Conservation (phyloP, 192 early-diverging fungal species). For the Spizellomyces punctatus region DNA sequence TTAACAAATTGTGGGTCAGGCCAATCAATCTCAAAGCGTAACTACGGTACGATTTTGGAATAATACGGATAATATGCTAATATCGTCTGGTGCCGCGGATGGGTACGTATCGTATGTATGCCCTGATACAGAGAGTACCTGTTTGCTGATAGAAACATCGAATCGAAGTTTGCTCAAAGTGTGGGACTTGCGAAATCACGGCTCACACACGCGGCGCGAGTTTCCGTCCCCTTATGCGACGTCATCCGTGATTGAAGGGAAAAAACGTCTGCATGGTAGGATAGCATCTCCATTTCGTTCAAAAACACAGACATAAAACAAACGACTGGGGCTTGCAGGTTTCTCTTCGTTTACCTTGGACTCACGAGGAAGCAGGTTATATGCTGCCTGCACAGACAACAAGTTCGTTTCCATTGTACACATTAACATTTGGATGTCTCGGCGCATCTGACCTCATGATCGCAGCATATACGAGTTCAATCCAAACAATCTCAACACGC, state of each 20-base stretch:
- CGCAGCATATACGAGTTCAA: slow-evolving; percentile 73
- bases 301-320: not conserved
- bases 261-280: slow-evolving; percentile 11
- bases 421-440: slow-evolving; percentile 5
- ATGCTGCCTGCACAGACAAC: slow-evolving; percentile 73
- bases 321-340: slow-evolving; percentile 32
- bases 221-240: slow-evolving; percentile 45
- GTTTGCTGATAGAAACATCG: slow-evolving; percentile 1
- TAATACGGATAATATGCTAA: slow-evolving; percentile 50
- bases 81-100: slow-evolving; percentile 65
- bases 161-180: slow-evolving; percentile 66
- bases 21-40: slow-evolving; percentile 45
- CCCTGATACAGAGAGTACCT: not conserved
- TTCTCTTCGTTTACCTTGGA: slow-evolving; percentile 69
- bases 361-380: slow-evolving; percentile 65
- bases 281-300: not conserved
- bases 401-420: slow-evolving; percentile 29
- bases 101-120: slow-evolving; percentile 50
- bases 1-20: not conserved
- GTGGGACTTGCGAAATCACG: slow-evolving; percentile 76
- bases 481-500: slow-evolving; percentile 46
- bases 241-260: slow-evolving; percentile 39
- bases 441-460: slow-evolving; percentile 3
- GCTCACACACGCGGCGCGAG: slow-evolving; percentile 39
- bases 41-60: slow-evolving; percentile 56